Conservation (phyloP, 768 basidiomycete genomes). For the Trametes coccinea region DNA sequence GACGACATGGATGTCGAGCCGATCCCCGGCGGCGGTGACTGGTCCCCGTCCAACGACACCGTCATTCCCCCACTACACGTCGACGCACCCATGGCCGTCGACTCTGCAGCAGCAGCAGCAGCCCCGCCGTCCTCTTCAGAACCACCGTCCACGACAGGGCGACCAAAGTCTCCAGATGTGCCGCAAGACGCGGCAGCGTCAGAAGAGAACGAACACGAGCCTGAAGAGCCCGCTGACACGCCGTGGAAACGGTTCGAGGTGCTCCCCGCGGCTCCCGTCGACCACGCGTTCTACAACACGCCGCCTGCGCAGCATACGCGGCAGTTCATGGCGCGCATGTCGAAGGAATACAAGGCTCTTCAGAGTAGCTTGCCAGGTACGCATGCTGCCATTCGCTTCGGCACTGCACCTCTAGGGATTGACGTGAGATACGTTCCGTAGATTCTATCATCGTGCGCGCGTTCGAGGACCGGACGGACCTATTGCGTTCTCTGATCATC, state of each 20-base stretch:
- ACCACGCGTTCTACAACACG: slow-evolving; percentile 78
- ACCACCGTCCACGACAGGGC: slow-evolving; percentile 1
- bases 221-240: slow-evolving; percentile 36
- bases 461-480: slow-evolving; percentile 87
- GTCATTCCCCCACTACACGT: slow-evolving; percentile 13
- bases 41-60: slow-evolving; percentile 26
- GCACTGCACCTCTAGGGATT: not conserved
- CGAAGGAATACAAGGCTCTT: slow-evolving; percentile 82
- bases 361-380: slow-evolving; percentile 80
- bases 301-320: slow-evolving; percentile 66
- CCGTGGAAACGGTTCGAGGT: slow-evolving; percentile 88
- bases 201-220: slow-evolving; percentile 25
- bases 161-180: slow-evolving; percentile 29
- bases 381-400: slow-evolving; percentile 17
- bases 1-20: slow-evolving; percentile 42
- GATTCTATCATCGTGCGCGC: slow-evolving; percentile 88
- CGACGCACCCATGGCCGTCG: slow-evolving; percentile 3
- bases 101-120: not conserved
- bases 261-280: slow-evolving; percentile 69
- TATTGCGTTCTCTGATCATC: slow-evolving; percentile 85
- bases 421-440: slow-evolving; percentile 29
- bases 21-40: slow-evolving; percentile 26
- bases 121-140: slow-evolving; percentile 1
- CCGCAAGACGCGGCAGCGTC: slow-evolving; percentile 31
- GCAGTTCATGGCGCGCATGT: slow-evolving; percentile 71